phyloP scores from a whole-genome alignment of 139 green algal genomes.

The Microglena sp. region DNA sequence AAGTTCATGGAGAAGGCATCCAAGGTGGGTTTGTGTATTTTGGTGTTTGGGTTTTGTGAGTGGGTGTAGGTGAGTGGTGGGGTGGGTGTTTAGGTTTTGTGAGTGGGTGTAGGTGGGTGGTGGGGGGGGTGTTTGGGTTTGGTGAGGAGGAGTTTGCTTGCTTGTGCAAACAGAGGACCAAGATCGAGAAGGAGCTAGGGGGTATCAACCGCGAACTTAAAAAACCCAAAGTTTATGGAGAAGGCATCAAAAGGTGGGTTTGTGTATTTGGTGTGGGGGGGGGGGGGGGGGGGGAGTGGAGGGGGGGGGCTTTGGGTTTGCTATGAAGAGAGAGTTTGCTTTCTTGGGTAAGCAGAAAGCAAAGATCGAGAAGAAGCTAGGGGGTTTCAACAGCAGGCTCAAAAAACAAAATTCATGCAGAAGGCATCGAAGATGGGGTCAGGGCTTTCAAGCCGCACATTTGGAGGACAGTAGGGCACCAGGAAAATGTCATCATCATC shows the following conservation, averaged over 20 bases:
- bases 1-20: slow-evolving; percentile 88
- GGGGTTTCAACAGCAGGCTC: slow-evolving; percentile 47
- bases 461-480: no score
- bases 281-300: no score
- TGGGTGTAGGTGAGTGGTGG: no score
- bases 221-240: slow-evolving; percentile 80
- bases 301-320: no score
- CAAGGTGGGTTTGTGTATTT: no score
- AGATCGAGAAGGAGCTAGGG: slow-evolving; percentile 66
- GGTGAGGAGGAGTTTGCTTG: slow-evolving; percentile 77
- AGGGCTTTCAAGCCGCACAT: no score
- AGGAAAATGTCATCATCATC: no score
- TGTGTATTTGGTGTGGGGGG: no score
- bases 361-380: slow-evolving; percentile 70
- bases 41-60: no score
- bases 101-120: no score
- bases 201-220: slow-evolving; percentile 50
- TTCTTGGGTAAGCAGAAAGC: slow-evolving; percentile 67
- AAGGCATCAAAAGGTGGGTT: slow-evolving; percentile 54
- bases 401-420: slow-evolving; percentile 80
- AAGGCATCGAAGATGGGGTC: slow-evolving; percentile 55
- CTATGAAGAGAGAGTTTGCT: slow-evolving; percentile 73
- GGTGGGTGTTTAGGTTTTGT: no score
- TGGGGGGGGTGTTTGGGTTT: no score
- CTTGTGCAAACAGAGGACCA: slow-evolving; percentile 68